Conservation (phyloP, 257 asterid genomes). For the Przewalskia tangutica region DNA sequence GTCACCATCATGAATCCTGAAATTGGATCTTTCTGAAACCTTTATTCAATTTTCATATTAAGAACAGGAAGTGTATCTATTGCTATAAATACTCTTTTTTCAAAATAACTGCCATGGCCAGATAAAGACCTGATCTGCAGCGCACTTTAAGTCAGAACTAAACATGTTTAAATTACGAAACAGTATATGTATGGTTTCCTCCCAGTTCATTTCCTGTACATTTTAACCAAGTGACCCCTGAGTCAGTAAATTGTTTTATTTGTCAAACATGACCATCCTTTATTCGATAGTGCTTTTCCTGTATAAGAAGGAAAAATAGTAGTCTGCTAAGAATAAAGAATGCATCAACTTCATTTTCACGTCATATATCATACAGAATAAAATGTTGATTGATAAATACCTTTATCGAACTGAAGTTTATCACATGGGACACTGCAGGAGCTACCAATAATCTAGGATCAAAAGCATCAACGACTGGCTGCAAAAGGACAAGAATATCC, state of each 20-base stretch:
- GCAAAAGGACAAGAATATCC: constrained; percentile 8
- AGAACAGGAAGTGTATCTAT: background rate
- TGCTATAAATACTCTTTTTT: background rate
- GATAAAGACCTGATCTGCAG: background rate
- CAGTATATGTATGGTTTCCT: background rate
- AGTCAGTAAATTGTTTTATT: background rate
- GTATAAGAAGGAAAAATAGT: background rate
- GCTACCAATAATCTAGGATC: constrained; percentile 96
- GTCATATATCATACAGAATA: background rate
- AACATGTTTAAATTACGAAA: background rate
- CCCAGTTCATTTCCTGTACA: background rate
- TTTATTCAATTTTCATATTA: background rate
- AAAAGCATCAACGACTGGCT: constrained; percentile 79
- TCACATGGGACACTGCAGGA: constrained; percentile 79
- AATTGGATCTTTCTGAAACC: background rate
- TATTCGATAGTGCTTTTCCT: background rate
- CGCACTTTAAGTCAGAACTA: background rate
- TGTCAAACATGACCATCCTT: background rate
- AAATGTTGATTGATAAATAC: constrained; percentile 9
- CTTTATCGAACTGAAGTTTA: constrained; percentile 38
- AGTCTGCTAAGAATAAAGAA: background rate
- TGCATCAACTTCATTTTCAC: background rate
- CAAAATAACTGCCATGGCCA: background rate
- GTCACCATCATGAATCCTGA: background rate
- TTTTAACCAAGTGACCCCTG: background rate